phyloP scores from a whole-genome alignment of 2,329 filamentous ascomycete genomes.

The Pestalotiopsis sp. region DNA sequence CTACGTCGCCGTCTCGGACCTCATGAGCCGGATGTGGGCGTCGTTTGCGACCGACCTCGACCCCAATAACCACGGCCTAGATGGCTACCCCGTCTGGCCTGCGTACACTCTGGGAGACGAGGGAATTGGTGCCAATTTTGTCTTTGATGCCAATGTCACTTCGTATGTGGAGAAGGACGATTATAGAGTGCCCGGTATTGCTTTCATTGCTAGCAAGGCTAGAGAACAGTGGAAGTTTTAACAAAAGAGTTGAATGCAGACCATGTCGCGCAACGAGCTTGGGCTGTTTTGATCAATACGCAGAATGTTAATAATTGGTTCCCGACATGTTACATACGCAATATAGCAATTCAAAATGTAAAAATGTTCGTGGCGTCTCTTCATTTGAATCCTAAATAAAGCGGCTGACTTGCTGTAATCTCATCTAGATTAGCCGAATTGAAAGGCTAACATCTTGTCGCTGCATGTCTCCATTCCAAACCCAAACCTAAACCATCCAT shows the following conservation, averaged over 20 bases:
- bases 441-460: neutral
- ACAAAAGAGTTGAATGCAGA: neutral
- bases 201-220: neutral
- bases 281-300: neutral
- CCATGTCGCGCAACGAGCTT: neutral
- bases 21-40: constrained; percentile 55
- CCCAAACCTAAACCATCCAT: neutral
- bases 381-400: neutral
- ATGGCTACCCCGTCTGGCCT: neutral
- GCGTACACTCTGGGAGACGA: constrained; percentile 34
- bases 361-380: neutral
- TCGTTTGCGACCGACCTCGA: constrained; percentile 48
- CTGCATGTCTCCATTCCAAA: neutral
- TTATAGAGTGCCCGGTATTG: neutral
- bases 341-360: neutral
- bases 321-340: too few relatives aligned
- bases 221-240: neutral
- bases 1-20: constrained; percentile 41
- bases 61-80: constrained; percentile 35
- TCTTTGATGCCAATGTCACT: constrained; percentile 51
- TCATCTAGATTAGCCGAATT: neutral
- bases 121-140: constrained; percentile 44
- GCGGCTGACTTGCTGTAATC: neutral
- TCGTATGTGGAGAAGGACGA: neutral
- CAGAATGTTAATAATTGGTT: neutral